Percentiles rank a stretch among this genome's conserved stretches.
These are phyloP conservation scores for Ormosia emarginata DNA, from an alignment of 306 rosid species.

Conservation along the genomic window DNA sequence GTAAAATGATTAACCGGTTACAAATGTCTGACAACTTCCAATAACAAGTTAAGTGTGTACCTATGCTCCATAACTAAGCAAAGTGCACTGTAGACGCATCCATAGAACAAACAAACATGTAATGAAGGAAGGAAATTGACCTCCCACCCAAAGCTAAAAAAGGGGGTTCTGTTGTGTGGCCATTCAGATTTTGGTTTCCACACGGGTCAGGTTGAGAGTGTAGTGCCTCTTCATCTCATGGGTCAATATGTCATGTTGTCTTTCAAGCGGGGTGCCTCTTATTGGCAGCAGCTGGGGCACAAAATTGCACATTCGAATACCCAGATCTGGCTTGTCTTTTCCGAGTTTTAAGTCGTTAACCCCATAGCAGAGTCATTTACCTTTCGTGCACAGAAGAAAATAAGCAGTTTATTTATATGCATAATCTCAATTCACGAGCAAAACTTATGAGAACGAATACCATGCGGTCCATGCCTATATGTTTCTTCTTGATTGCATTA, in stretches of 20 bases:
- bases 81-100: too few species aligned
- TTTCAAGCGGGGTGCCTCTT: not conserved
- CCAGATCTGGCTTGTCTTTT: not conserved
- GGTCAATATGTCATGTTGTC: not conserved
- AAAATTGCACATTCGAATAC: not conserved
- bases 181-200: not conserved
- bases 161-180: slow-evolving; percentile 2
- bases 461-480: too few species aligned
- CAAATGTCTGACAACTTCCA: too few species aligned
- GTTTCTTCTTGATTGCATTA: too few species aligned
- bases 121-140: not conserved
- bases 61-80: too few species aligned
- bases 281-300: not conserved
- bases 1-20: too few species aligned
- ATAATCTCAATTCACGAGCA: not conserved
- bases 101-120: not conserved
- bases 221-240: slow-evolving; percentile 25
- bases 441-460: not conserved
- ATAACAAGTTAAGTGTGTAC: too few species aligned
- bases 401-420: not conserved
- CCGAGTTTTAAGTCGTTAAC: not conserved
- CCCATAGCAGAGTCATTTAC: not conserved
- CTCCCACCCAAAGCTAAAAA: not conserved
- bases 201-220: too few species aligned
- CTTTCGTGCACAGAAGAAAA: not conserved